A percentile compares a stretch with the other conserved stretches of the same genome.
These are phyloP conservation scores for Eremomyces bilateralis DNA, from an alignment of 495 filamentous ascomycete genomes.

Conservation along the genomic window DNA sequence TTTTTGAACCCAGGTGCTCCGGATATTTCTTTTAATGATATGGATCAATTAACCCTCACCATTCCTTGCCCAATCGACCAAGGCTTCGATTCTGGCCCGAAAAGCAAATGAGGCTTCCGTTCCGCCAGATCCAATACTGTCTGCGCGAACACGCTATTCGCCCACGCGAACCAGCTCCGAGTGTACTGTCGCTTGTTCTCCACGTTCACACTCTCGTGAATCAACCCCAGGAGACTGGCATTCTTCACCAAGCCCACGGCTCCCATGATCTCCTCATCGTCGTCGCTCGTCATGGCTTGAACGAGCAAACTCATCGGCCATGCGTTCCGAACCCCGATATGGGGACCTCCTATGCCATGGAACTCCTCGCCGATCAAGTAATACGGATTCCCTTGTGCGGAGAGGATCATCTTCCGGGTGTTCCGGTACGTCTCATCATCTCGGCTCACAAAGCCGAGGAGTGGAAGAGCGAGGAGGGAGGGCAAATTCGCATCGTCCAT, in stretches of 20 bases:
- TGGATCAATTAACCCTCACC: too few relatives aligned
- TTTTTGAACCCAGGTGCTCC: too few relatives aligned
- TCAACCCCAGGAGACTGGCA: constrained; percentile 50
- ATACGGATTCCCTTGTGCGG: constrained; percentile 67
- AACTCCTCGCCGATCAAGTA: constrained; percentile 63
- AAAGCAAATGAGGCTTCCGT: constrained; percentile 72
- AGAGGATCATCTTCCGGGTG: constrained; percentile 77
- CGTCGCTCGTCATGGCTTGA: constrained; percentile 73
- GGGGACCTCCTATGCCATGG: constrained; percentile 69
- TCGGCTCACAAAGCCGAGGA: constrained; percentile 57
- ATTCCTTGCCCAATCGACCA: too few relatives aligned
- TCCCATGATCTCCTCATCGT: constrained; percentile 60
- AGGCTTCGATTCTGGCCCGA: constrained; percentile 28
- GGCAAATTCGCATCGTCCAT: constrained; percentile 99
- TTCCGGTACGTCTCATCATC: constrained; percentile 60
- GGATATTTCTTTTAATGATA: too few relatives aligned
- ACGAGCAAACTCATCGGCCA: constrained; percentile 94
- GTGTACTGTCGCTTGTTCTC: constrained; percentile 54
- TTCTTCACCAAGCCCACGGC: constrained; percentile 51
- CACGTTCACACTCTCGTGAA: constrained; percentile 88
- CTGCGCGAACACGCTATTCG: constrained; percentile 88
- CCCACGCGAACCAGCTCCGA: constrained; percentile 92
- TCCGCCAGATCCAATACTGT: constrained; percentile 76
- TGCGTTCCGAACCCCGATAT: constrained; percentile 69
- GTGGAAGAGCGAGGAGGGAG: constrained; percentile 65